phyloP scores from a whole-genome alignment of 306 rosid genomes.

The Citrullus mucosospermus region DNA sequence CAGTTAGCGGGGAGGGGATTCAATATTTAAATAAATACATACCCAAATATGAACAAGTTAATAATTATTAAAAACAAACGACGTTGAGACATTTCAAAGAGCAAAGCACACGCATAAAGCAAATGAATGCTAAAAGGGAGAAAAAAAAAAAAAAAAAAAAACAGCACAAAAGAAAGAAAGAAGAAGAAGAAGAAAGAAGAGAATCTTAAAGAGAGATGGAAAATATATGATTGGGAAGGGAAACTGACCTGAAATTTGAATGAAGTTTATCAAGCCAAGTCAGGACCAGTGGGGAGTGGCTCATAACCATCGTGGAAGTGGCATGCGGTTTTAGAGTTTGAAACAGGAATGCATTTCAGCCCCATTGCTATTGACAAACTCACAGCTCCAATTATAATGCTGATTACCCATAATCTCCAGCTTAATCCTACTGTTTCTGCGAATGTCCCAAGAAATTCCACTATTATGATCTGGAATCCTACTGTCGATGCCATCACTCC shows the following conservation, averaged over 20 bases:
- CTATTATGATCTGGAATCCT: conserved; percentile 49
- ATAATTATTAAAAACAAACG: neutral
- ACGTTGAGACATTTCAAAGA: neutral
- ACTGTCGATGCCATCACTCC: conserved; percentile 40
- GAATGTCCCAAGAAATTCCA: conserved; percentile 54
- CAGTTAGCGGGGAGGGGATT: neutral
- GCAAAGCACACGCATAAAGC: neutral
- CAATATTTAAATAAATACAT: neutral
- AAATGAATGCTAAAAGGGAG: neutral
- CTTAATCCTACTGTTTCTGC: conserved; percentile 61
- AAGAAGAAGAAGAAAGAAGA: neutral
- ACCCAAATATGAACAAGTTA: neutral
- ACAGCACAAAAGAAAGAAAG: neutral
- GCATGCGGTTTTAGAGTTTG: neutral
- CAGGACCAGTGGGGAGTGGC: conserved; percentile 69
- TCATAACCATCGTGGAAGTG: conserved; percentile 38
- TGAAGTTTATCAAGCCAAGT: conserved; percentile 27
- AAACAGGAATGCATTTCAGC: conserved; percentile 57
- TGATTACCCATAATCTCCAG: conserved; percentile 34
- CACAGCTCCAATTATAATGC: conserved; percentile 50
- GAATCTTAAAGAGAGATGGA: no score
- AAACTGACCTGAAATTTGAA: neutral
- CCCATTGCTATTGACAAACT: conserved; percentile 44
- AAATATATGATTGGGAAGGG: neutral
- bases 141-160: neutral